phyloP scores from a whole-genome alignment of 129 eudicot species.

The Tanacetum coccineum region DNA sequence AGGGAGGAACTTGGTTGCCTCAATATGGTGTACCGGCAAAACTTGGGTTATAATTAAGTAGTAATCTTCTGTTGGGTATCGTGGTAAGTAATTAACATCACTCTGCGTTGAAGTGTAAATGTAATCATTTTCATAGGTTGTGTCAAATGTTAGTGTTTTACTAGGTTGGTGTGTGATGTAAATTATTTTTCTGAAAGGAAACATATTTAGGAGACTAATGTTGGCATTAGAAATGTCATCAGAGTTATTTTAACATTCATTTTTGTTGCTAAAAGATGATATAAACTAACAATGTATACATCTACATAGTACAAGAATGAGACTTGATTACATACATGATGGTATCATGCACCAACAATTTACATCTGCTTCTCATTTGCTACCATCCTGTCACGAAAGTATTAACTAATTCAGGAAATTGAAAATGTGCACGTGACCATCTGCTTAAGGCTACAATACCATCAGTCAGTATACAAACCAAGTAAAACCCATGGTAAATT shows the following conservation, averaged over 20 bases:
- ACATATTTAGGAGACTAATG: not conserved
- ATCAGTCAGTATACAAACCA: conserved; percentile 7
- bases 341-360: conserved; percentile 6
- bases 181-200: not conserved
- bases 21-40: conserved; percentile 29
- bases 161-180: conserved; percentile 11
- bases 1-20: conserved; percentile 34
- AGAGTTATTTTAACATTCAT: conserved; percentile 8
- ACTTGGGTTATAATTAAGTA: conserved; percentile 31
- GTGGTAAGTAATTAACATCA: conserved; percentile 18
- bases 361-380: conserved; percentile 29
- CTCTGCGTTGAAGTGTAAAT: conserved; percentile 13
- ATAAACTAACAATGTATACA: conserved; percentile 1
- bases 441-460: conserved; percentile 6
- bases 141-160: conserved; percentile 25
- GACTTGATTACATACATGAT: conserved; percentile 6
- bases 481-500: not conserved
- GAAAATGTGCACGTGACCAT: not conserved
- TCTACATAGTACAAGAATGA: not conserved
- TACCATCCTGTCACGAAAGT: conserved; percentile 20
- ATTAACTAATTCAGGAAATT: conserved; percentile 15
- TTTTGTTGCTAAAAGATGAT: not conserved
- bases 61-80: conserved; percentile 13
- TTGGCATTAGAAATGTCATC: conserved; percentile 4
- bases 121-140: conserved; percentile 6